These are phyloP conservation scores for Lipomyces anomalus DNA, from an alignment of 805 yeast genomes.

Conservation along the genomic window DNA sequence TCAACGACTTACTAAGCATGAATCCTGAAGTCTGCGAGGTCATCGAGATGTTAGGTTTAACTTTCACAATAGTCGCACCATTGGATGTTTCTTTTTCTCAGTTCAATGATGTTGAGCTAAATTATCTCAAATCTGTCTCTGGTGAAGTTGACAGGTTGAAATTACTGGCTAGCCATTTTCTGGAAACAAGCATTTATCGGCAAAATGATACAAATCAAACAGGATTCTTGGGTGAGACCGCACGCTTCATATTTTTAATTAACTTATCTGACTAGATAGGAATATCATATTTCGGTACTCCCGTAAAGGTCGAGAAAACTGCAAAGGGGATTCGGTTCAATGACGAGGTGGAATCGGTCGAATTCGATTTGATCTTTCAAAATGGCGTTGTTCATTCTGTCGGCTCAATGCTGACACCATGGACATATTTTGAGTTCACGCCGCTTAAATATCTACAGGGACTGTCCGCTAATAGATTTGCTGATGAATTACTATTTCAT, in stretches of 20 bases:
- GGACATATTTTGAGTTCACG: slow-evolving; percentile 14
- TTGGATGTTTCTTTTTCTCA: slow-evolving; percentile 15
- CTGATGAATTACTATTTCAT: slow-evolving; percentile 17
- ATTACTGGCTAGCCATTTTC: slow-evolving; percentile 16
- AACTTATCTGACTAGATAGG: slow-evolving; percentile 1
- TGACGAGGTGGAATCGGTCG: slow-evolving; percentile 7
- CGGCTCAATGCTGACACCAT: slow-evolving; percentile 12
- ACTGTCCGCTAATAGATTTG: slow-evolving; percentile 11
- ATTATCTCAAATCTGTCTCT: slow-evolving; percentile 14
- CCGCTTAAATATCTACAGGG: slow-evolving; percentile 20
- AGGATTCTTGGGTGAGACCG: slow-evolving; percentile 2
- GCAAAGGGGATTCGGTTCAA: slow-evolving; percentile 11
- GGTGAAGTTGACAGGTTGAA: slow-evolving; percentile 18
- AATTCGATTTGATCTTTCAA: slow-evolving; percentile 14
- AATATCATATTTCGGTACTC: slow-evolving; percentile 11
- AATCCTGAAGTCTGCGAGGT: slow-evolving; percentile 16
- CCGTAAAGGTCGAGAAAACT: slow-evolving; percentile 5
- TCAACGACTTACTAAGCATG: slow-evolving; percentile 6
- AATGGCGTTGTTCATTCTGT: slow-evolving; percentile 21
- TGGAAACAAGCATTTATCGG: slow-evolving; percentile 16
- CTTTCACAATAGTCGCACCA: slow-evolving; percentile 22
- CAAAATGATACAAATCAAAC: slow-evolving; percentile 17
- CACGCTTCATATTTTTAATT: too few relatives aligned
- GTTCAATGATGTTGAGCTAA: slow-evolving; percentile 16
- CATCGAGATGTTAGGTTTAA: slow-evolving; percentile 8